Percentiles rank a stretch among this genome's conserved stretches.
phyloP scores from a whole-genome alignment of 768 basidiomycete species.

The Boletus rex-veris region DNA sequence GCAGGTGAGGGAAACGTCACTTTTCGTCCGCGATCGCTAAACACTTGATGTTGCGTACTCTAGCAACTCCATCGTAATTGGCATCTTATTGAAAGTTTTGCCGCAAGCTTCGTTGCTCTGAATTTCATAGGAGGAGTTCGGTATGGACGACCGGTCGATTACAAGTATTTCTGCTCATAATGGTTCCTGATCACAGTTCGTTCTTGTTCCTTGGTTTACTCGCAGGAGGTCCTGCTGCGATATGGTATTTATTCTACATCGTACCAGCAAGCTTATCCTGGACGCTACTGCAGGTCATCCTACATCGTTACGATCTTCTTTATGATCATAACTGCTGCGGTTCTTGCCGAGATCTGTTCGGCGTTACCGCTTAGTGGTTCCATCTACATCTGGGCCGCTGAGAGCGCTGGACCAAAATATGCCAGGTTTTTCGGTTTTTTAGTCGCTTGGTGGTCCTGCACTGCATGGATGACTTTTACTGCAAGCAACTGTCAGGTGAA shows the following conservation, averaged over 20 bases:
- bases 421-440: slow-evolving; percentile 85
- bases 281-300: slow-evolving; percentile 61
- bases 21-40: background rate
- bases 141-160: slow-evolving; percentile 35
- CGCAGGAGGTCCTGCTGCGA: slow-evolving; percentile 83
- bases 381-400: slow-evolving; percentile 94
- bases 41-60: background rate
- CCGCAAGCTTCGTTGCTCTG: slow-evolving; percentile 83
- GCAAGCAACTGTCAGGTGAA: slow-evolving; percentile 84
- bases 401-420: slow-evolving; percentile 85
- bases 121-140: slow-evolving; percentile 89
- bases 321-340: slow-evolving; percentile 84
- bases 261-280: slow-evolving; percentile 6
- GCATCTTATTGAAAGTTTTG: slow-evolving; percentile 81
- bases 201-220: slow-evolving; percentile 76
- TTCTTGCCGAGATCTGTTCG: slow-evolving; percentile 89
- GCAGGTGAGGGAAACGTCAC: slow-evolving; percentile 44
- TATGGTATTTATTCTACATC: slow-evolving; percentile 50
- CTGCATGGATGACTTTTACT: slow-evolving; percentile 95
- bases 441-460: slow-evolving; percentile 91
- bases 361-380: slow-evolving; percentile 84
- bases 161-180: slow-evolving; percentile 2
- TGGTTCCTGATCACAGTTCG: slow-evolving; percentile 42
- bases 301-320: slow-evolving; percentile 79
- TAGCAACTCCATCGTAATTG: slow-evolving; percentile 87